Evolutionary conservation across 2,329 filamentous ascomycete genomes (phyloP).

Genomic region (Penicillium sp.): DNA sequence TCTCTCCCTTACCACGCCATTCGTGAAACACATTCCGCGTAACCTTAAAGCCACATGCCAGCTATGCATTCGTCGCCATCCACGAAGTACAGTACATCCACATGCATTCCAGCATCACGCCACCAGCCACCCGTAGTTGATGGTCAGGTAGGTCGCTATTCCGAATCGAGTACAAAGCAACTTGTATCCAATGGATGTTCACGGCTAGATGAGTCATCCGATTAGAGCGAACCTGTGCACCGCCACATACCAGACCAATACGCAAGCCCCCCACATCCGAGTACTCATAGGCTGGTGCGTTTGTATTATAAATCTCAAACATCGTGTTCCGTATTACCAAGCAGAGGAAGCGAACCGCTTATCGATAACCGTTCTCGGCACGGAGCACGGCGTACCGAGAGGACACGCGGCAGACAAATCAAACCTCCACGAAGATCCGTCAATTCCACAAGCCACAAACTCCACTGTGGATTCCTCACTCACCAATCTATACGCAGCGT

Average conservation of each 20-base stretch:
- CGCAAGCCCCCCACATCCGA: background rate
- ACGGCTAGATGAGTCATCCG: background rate
- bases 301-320: background rate
- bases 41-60: slow-evolving; percentile 8
- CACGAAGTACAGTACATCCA: background rate
- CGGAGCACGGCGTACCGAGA: too few relatives aligned
- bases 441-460: slow-evolving; percentile 9
- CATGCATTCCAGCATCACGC: background rate
- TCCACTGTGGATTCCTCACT: slow-evolving; percentile 8
- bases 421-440: background rate
- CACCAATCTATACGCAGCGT: background rate
- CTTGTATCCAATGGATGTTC: background rate
- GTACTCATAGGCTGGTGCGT: background rate
- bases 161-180: slow-evolving; percentile 1
- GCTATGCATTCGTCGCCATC: slow-evolving; percentile 5
- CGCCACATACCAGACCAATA: slow-evolving; percentile 3
- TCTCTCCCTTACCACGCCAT: background rate
- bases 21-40: slow-evolving; percentile 10
- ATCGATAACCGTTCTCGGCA: slow-evolving; percentile 11
- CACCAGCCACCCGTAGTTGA: background rate
- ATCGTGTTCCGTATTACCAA: background rate
- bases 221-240: background rate
- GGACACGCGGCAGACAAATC: background rate
- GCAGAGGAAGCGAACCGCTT: background rate
- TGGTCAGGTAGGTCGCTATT: background rate